Conservation (phyloP, 768 basidiomycete species). For the Russula griseocarnosa region DNA sequence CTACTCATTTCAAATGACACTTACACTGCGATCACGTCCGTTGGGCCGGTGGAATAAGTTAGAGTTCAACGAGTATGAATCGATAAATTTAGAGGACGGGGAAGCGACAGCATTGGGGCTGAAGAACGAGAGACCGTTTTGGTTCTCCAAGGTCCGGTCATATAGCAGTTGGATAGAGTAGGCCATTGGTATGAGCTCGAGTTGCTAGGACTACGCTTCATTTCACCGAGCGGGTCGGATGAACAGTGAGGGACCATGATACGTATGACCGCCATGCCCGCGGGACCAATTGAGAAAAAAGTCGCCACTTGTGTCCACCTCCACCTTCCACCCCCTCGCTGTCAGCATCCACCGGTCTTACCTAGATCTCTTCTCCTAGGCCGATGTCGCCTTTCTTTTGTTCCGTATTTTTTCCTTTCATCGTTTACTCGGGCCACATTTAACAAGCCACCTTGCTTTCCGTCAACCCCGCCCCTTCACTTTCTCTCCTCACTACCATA, state of each 20-base stretch:
- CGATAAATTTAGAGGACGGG: constrained; percentile 70
- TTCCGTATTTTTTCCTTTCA: constrained; percentile 10
- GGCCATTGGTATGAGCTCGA: constrained; percentile 6
- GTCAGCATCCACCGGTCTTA: constrained; percentile 15
- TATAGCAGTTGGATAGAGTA: constrained; percentile 37
- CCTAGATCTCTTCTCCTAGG: not conserved
- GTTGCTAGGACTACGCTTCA: not conserved
- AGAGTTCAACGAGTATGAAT: constrained; percentile 67
- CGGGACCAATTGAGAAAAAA: not conserved
- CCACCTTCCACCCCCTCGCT: constrained; percentile 2
- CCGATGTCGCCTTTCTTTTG: constrained; percentile 6
- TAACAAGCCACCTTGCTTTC: constrained; percentile 3
- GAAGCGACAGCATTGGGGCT: constrained; percentile 65
- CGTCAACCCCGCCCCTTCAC: not conserved
- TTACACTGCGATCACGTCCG: constrained; percentile 68
- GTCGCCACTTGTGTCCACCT: no score
- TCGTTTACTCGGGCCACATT: not conserved
- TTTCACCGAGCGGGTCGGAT: not conserved
- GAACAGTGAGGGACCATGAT: no score
- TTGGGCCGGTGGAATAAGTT: constrained; percentile 84
- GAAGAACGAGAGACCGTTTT: constrained; percentile 86
- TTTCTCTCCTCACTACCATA: not conserved
- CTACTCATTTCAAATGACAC: constrained; percentile 72
- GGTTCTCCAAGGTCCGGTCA: constrained; percentile 87
- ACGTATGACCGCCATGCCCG: not conserved